Conservation (phyloP, 441 rosid genomes). For the Hura crepitans region DNA sequence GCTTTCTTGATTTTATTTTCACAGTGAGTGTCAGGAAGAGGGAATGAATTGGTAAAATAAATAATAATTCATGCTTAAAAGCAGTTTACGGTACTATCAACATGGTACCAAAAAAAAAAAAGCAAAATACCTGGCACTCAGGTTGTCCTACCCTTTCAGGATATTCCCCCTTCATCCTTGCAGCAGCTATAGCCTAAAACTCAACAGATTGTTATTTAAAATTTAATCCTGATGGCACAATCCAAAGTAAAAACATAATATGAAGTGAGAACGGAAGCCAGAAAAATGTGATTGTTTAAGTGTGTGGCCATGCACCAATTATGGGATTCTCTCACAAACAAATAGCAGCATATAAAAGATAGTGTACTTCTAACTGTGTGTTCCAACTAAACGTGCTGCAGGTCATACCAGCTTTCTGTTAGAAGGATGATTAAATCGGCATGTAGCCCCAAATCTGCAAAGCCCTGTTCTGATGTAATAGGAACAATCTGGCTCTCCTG, state of each 20-base stretch:
- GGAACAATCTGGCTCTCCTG: constrained; percentile 94
- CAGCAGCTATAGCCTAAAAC: constrained; percentile 86
- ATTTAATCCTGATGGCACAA: constrained; percentile 4
- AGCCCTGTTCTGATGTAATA: constrained; percentile 96
- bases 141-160: constrained; percentile 96
- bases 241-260: constrained; percentile 16
- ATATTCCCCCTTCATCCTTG: constrained; percentile 89
- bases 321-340: neutral
- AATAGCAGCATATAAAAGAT: constrained; percentile 8
- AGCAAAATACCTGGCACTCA: constrained; percentile 99
- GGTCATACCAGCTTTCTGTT: constrained; percentile 81
- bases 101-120: too few species aligned
- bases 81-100: too few species aligned
- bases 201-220: constrained; percentile 24
- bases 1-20: too few species aligned
- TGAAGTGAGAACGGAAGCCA: neutral
- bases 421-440: constrained; percentile 95
- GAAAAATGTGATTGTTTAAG: neutral
- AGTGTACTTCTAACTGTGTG: constrained; percentile 11
- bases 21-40: too few species aligned
- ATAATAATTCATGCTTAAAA: too few species aligned
- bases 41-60: too few species aligned
- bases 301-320: neutral
- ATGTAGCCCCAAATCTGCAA: constrained; percentile 89
- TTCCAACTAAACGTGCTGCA: constrained; percentile 25